Percentiles rank a stretch among this genome's conserved stretches.
Conservation (phyloP, 495 filamentous ascomycete genomes). For the Tirmania nivea region DNA sequence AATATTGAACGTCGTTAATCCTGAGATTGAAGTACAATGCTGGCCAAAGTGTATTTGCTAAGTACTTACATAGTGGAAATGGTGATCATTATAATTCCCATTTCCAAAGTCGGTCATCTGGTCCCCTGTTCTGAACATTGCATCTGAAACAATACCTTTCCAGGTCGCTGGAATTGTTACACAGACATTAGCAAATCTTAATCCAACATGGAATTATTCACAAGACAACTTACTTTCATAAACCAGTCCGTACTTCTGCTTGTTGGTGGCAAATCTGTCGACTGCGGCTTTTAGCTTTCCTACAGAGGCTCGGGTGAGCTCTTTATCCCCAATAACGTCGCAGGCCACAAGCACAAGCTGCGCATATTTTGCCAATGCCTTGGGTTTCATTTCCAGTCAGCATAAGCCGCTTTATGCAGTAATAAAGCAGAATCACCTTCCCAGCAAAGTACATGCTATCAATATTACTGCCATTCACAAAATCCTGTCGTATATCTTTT, state of each 20-base stretch:
- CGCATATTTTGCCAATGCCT: background rate
- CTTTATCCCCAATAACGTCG: background rate
- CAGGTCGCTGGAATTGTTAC: constrained; percentile 23
- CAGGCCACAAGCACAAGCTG: background rate
- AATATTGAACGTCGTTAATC: no score
- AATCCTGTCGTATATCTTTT: constrained; percentile 49
- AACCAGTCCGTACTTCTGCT: constrained; percentile 53
- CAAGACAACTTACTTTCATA: constrained; percentile 37
- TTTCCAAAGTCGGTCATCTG: constrained; percentile 56
- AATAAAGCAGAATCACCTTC: constrained; percentile 31
- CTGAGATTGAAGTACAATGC: no score
- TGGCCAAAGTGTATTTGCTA: no score
- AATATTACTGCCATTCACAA: constrained; percentile 44
- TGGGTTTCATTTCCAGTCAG: background rate
- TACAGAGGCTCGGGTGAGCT: background rate
- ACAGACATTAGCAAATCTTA: no score
- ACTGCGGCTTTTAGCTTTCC: constrained; percentile 45
- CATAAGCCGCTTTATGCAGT: background rate
- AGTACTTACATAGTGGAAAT: constrained; percentile 43
- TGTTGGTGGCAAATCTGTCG: constrained; percentile 46
- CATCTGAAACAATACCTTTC: constrained; percentile 68
- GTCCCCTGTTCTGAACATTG: constrained; percentile 51
- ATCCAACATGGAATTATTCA: no score
- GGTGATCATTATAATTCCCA: constrained; percentile 83
- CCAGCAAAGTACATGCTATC: constrained; percentile 92